Evolutionary conservation across 2,329 filamentous ascomycete species (phyloP).

Genomic region (Calonectria ilicicola): DNA sequence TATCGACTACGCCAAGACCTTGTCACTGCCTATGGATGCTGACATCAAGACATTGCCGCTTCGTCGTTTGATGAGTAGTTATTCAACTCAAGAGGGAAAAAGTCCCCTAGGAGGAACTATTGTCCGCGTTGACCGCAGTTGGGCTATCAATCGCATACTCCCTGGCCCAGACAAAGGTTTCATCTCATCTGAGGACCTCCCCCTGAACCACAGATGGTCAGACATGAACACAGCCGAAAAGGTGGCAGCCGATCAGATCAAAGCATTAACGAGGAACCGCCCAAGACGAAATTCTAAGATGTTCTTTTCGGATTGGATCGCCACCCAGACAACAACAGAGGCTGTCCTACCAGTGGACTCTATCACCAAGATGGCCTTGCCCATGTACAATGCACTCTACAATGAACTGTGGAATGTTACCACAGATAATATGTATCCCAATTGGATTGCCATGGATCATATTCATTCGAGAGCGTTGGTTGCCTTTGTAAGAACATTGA

Average conservation of each 20-base stretch:
- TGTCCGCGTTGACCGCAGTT: slow-evolving; percentile 41
- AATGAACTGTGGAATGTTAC: slow-evolving; percentile 39
- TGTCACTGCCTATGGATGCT: slow-evolving; percentile 29
- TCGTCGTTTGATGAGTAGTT: slow-evolving; percentile 37
- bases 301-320: slow-evolving; percentile 43
- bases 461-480: slow-evolving; percentile 41
- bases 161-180: slow-evolving; percentile 45
- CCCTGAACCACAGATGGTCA: slow-evolving; percentile 39
- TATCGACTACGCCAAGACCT: slow-evolving; percentile 35
- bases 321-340: slow-evolving; percentile 32
- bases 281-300: slow-evolving; percentile 24
- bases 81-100: background rate
- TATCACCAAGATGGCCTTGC: slow-evolving; percentile 28
- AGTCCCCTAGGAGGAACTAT: slow-evolving; percentile 41
- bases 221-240: slow-evolving; percentile 22
- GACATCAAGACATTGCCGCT: slow-evolving; percentile 44
- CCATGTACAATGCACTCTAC: slow-evolving; percentile 38
- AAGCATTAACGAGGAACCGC: slow-evolving; percentile 25
- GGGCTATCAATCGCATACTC: slow-evolving; percentile 33
- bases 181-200: slow-evolving; percentile 40
- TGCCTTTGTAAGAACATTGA: slow-evolving; percentile 43
- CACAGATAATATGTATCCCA: slow-evolving; percentile 43
- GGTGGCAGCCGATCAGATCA: slow-evolving; percentile 39
- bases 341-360: background rate
- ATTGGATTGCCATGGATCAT: slow-evolving; percentile 48